These are phyloP conservation scores for Hebeloma cylindrosporum DNA, from an alignment of 768 basidiomycete species.

Conservation along the genomic window DNA sequence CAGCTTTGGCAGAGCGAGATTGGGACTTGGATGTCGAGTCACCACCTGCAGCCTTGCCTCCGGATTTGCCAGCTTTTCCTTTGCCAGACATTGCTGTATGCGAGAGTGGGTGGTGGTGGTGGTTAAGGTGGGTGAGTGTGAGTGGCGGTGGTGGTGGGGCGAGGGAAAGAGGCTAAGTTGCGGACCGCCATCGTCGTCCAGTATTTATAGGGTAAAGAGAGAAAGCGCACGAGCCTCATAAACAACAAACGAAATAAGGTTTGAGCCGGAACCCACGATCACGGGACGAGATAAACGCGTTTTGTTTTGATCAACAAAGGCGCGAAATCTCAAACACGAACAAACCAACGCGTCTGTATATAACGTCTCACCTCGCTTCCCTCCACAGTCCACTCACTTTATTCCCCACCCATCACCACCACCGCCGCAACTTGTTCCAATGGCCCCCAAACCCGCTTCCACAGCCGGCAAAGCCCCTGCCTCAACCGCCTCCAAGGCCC, in stretches of 20 bases:
- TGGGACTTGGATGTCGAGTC: conserved; percentile 68
- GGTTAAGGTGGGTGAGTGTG: conserved; percentile 19
- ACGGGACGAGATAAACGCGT: conserved; percentile 36
- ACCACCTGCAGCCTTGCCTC: conserved; percentile 64
- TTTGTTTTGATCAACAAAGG: conserved; percentile 46
- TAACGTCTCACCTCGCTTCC: conserved; percentile 33
- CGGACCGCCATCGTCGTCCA: conserved; percentile 21
- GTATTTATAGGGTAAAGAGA: conserved; percentile 38
- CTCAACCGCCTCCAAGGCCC: conserved; percentile 71
- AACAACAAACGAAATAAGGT: conserved; percentile 30
- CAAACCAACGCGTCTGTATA: conserved; percentile 47
- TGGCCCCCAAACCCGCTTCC: conserved; percentile 83
- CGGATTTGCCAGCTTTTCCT: conserved; percentile 41
- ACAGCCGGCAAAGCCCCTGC: conserved; percentile 84
- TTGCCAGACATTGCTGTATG: conserved; percentile 44
- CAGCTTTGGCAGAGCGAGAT: conserved; percentile 77
- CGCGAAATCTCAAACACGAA: conserved; percentile 41
- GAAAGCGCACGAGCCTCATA: conserved; percentile 26
- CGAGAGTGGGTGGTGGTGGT: conserved; percentile 18
- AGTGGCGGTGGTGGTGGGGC: conserved; percentile 20
- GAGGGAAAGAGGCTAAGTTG: conserved; percentile 21
- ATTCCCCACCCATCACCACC: conserved; percentile 30
- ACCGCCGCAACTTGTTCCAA: conserved; percentile 37
- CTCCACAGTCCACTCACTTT: conserved; percentile 38
- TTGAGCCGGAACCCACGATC: conserved; percentile 9